Evolutionary conservation across 441 rosid genomes (phyloP).

Genomic region (Euphorbia corollata): DNA sequence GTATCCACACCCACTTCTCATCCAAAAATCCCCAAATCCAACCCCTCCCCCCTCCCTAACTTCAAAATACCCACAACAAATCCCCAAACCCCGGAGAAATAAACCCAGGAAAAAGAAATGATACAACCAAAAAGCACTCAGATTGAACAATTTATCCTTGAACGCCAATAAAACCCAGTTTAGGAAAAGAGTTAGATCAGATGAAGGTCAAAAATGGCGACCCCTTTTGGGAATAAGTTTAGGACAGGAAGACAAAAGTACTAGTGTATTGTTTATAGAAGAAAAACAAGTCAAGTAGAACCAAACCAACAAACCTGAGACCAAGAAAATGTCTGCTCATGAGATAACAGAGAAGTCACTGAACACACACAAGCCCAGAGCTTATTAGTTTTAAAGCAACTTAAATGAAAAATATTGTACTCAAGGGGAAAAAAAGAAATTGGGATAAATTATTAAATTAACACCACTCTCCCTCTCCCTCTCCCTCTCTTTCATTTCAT

Average conservation of each 20-base stretch:
- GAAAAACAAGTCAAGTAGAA: neutral
- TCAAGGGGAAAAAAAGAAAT: neutral
- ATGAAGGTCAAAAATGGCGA: constrained; percentile 22
- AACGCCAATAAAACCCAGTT: constrained; percentile 25
- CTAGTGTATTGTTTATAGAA: neutral
- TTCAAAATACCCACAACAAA: neutral
- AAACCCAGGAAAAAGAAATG: neutral
- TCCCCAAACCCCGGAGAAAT: neutral
- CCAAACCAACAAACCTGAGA: constrained; percentile 25
- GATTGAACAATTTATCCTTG: constrained; percentile 16
- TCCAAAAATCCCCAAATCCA: constrained; percentile 25
- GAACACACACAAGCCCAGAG: constrained; percentile 16
- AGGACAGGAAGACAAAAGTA: constrained; percentile 9
- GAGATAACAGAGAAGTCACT: constrained; percentile 9
- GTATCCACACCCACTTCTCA: constrained; percentile 28
- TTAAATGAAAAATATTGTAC: neutral
- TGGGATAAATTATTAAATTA: neutral
- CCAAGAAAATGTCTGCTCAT: constrained; percentile 25
- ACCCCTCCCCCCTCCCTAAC: constrained; percentile 12
- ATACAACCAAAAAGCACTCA: constrained; percentile 19
- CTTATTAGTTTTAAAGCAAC: constrained; percentile 22
- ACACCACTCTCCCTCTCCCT: too few relatives aligned
- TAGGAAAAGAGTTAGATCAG: constrained; percentile 29
- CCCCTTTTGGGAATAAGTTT: neutral
- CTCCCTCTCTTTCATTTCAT: constrained; percentile 1